A percentile compares a stretch with the other conserved stretches of the same genome.
Evolutionary conservation across 441 rosid species (phyloP).

Genomic region (Populus hybrid): DNA sequence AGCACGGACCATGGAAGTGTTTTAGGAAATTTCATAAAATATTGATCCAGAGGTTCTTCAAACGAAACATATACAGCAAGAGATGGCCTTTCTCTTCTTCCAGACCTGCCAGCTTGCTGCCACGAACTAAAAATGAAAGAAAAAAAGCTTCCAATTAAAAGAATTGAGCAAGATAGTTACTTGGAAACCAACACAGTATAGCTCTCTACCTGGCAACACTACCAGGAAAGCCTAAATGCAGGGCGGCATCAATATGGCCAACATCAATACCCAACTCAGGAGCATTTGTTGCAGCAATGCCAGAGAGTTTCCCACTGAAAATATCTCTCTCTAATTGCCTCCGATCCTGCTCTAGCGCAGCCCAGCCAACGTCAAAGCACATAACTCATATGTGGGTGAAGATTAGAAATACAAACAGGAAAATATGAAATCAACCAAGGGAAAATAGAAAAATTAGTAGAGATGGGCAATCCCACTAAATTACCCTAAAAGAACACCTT

Average conservation of each 20-base stretch:
- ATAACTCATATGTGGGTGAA: too few relatives aligned
- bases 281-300: slow-evolving; percentile 61
- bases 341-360: too few relatives aligned
- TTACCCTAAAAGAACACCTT: neutral
- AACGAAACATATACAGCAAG: slow-evolving; percentile 89
- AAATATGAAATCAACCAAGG: neutral
- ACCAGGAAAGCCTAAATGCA: slow-evolving; percentile 97
- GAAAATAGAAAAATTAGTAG: neutral
- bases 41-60: slow-evolving; percentile 83
- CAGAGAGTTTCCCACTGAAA: slow-evolving; percentile 82
- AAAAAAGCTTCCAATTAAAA: slow-evolving; percentile 16
- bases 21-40: slow-evolving; percentile 79
- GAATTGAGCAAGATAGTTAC: slow-evolving; percentile 18
- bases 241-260: slow-evolving; percentile 87
- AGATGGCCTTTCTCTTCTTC: slow-evolving; percentile 83
- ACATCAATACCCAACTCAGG: slow-evolving; percentile 98
- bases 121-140: slow-evolving; percentile 57
- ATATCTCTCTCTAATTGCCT: slow-evolving; percentile 63
- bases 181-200: slow-evolving; percentile 9
- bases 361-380: too few relatives aligned
- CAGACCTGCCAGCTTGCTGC: slow-evolving; percentile 99
- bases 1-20: slow-evolving; percentile 82
- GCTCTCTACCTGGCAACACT: slow-evolving; percentile 76
- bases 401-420: neutral
- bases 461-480: neutral